These are phyloP conservation scores for Nematodospora anomalae DNA, from an alignment of 1,139 yeast species.

Conservation along the genomic window DNA sequence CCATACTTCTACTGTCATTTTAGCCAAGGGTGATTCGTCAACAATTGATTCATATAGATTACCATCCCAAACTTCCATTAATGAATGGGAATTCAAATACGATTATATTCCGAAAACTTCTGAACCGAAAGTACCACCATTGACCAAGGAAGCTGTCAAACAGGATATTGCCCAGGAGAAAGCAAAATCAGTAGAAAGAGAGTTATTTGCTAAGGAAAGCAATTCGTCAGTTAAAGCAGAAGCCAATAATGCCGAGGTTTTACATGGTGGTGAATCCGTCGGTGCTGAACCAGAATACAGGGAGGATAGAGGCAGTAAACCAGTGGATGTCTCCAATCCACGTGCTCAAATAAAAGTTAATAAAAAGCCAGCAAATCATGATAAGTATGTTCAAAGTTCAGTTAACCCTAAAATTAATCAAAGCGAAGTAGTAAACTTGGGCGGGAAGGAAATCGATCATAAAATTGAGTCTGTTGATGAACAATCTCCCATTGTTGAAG, in stretches of 20 bases:
- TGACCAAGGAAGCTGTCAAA: conserved; percentile 50
- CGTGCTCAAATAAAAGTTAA: conserved; percentile 17
- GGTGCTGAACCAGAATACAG: conserved; percentile 39
- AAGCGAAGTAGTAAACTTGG: conserved; percentile 38
- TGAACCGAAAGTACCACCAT: conserved; percentile 53
- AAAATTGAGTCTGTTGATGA: conserved; percentile 30
- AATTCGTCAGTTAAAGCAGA: conserved; percentile 45
- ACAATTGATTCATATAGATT: conserved; percentile 46
- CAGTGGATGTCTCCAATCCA: conserved; percentile 22
- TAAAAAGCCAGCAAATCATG: conserved; percentile 40
- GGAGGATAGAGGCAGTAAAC: conserved; percentile 37
- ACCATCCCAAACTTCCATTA: conserved; percentile 50
- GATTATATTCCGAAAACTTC: conserved; percentile 46
- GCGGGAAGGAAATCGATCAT: conserved; percentile 41
- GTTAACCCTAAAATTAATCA: conserved; percentile 44
- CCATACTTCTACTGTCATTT: conserved; percentile 5
- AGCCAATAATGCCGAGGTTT: conserved; percentile 43
- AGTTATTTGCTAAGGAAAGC: conserved; percentile 37
- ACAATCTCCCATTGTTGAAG: conserved; percentile 37
- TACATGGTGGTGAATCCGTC: conserved; percentile 48
- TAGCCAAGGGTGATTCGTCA: conserved; percentile 47
- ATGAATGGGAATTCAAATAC: conserved; percentile 54
- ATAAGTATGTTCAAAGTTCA: conserved; percentile 44
- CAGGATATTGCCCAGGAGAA: conserved; percentile 48
- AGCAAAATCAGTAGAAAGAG: conserved; percentile 43